Conservation (phyloP, 768 basidiomycete genomes). For the Ramaria sp. region DNA sequence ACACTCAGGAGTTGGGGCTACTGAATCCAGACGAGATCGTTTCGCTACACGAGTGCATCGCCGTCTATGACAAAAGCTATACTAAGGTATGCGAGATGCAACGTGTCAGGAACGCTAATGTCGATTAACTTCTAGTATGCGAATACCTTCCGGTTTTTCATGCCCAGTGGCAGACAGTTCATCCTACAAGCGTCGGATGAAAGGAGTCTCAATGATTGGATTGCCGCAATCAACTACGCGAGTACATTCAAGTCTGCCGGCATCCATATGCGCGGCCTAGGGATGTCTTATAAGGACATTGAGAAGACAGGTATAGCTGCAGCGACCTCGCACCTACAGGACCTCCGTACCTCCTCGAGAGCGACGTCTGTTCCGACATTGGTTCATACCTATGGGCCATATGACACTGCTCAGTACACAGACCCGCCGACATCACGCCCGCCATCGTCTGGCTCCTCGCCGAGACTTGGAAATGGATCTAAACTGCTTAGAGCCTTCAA, state of each 20-base stretch:
- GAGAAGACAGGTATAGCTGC: constrained; percentile 78
- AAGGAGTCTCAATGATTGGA: constrained; percentile 79
- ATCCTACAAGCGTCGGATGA: constrained; percentile 66
- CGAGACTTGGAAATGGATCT: neutral
- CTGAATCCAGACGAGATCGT: constrained; percentile 81
- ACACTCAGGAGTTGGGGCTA: constrained; percentile 29
- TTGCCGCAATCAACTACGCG: constrained; percentile 87
- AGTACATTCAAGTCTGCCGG: constrained; percentile 82
- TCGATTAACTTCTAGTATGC: constrained; percentile 33
- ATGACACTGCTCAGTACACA: constrained; percentile 13
- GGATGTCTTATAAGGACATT: constrained; percentile 58
- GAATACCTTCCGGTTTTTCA: constrained; percentile 66
- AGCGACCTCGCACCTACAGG: constrained; percentile 72
- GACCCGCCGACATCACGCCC: constrained; percentile 14
- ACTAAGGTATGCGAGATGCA: constrained; percentile 44
- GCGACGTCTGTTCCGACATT: neutral
- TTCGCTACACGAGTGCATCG: constrained; percentile 66
- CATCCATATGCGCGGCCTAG: constrained; percentile 66
- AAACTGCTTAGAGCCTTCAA: neutral
- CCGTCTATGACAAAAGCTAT: constrained; percentile 70
- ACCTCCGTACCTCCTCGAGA: constrained; percentile 33
- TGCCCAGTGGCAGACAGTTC: constrained; percentile 70
- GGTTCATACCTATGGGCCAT: neutral
- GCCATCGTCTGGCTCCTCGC: constrained; percentile 16
- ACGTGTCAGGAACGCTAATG: neutral